Evolutionary conservation across 305 asterid species (phyloP).

Genomic region (Fraxinus paxiana): DNA sequence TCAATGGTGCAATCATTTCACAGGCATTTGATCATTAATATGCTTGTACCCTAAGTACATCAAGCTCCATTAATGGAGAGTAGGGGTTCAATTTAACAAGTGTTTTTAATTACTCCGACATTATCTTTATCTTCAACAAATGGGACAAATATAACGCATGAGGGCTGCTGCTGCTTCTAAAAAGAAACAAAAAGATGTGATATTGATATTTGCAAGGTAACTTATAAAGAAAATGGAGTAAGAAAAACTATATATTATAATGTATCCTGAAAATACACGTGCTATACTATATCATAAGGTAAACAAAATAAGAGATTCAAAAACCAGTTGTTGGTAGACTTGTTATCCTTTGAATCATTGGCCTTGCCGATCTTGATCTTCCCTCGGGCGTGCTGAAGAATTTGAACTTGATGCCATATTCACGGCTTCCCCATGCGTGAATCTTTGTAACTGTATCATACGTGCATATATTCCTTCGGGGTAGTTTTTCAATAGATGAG

Average conservation of each 20-base stretch:
- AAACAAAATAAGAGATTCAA: constrained; percentile 40
- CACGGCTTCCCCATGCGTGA: constrained; percentile 64
- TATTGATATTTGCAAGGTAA: not conserved
- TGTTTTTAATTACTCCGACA: not conserved
- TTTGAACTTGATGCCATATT: constrained; percentile 50
- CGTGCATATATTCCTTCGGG: constrained; percentile 81
- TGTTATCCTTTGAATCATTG: constrained; percentile 22
- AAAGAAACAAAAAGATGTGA: not conserved
- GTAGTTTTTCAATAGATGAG: constrained; percentile 71
- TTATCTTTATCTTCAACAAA: not conserved
- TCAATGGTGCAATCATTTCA: not conserved
- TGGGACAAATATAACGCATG: not conserved
- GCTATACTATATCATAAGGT: constrained; percentile 50
- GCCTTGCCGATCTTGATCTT: constrained; percentile 38
- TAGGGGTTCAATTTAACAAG: not conserved
- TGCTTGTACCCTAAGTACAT: not conserved
- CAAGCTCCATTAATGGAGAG: constrained; percentile 1
- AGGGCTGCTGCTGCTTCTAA: not conserved
- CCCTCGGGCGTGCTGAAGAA: constrained; percentile 27
- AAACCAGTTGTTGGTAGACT: constrained; percentile 26
- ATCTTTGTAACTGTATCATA: constrained; percentile 84
- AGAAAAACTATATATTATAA: constrained; percentile 13
- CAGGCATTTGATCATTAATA: not conserved
- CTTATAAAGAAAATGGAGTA: not conserved
- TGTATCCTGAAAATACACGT: constrained; percentile 39